phyloP scores from a whole-genome alignment of 129 eudicot genomes.

The Flaveria trinervia region DNA sequence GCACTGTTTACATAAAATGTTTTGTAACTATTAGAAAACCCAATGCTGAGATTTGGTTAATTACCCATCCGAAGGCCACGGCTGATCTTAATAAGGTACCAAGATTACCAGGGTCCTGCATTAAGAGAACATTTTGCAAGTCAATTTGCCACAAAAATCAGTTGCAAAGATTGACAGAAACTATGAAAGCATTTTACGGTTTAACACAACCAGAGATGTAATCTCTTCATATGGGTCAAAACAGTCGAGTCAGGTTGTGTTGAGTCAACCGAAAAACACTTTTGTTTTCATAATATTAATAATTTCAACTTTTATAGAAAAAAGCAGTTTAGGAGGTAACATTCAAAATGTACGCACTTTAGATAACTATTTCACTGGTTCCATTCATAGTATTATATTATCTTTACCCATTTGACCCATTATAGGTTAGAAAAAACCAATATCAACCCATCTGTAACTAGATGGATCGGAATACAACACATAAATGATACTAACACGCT shows the following conservation, averaged over 20 bases:
- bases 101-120: slow-evolving; percentile 97
- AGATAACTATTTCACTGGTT: no score
- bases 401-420: neutral
- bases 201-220: neutral
- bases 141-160: slow-evolving; percentile 18
- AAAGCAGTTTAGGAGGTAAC: no score
- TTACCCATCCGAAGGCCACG: slow-evolving; percentile 88
- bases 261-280: neutral
- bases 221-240: neutral
- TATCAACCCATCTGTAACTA: no score
- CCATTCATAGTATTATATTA: neutral
- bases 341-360: no score
- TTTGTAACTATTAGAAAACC: neutral
- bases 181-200: neutral
- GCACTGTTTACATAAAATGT: neutral
- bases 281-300: neutral
- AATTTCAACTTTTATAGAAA: no score
- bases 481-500: slow-evolving; percentile 24
- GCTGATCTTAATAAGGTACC: slow-evolving; percentile 94
- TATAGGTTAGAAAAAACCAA: no score
- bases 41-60: slow-evolving; percentile 12
- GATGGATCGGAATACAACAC: no score
- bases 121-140: slow-evolving; percentile 25
- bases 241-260: neutral
- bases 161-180: slow-evolving; percentile 8